Evolutionary conservation across 2,329 filamentous ascomycete species (phyloP), one percentile per base, ranked within the genome.

Genomic region (Botryotinia narcissicola): DNA sequence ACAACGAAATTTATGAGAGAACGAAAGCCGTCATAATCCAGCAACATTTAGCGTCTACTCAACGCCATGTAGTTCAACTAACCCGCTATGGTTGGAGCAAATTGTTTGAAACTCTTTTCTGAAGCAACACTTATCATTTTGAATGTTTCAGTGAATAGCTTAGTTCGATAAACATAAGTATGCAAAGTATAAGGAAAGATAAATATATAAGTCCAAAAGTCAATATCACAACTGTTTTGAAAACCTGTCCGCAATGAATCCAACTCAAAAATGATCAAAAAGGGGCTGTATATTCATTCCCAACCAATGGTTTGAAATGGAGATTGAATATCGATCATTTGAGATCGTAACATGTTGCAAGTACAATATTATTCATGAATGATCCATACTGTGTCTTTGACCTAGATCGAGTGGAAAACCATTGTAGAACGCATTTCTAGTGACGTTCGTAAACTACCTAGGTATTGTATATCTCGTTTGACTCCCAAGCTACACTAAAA

Each of bases 301-400:
- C 14, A 29, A 9, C 14, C 14, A 29, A 8, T 57, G 8, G 51
- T 29, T 18, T n/a, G 14, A 29, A n/a, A 18, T 18, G 5, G 44
- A 48, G 44, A 18, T 48, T 16, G 22, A 3, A 6, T 29, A n/a
- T 40, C 40, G 44, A 25, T 67, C 35, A 12, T n/a, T n/a, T 20
- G 18, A 67, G 0, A n/a, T 25, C 2, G 3, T 12, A 29, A 12
- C 8, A 67, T 6, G 3, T 32, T 12, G 29, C 1, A 32, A 8
- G 32, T 22, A 20, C 20, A 37, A 14, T n/a, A 2, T 14, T 4
- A 18, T 48, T 18, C 3, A n/a, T 48, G 29, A 48, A 9, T 5
- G n/a, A n/a, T 2, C 3, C 12, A 48, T 37, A 18, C 2, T 6
- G 1, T 51, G 51, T 0, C 1, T 51, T 8, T 1, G 18, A 48